Conservation (phyloP, 495 filamentous ascomycete genomes). For the Penicillium desertorum region DNA sequence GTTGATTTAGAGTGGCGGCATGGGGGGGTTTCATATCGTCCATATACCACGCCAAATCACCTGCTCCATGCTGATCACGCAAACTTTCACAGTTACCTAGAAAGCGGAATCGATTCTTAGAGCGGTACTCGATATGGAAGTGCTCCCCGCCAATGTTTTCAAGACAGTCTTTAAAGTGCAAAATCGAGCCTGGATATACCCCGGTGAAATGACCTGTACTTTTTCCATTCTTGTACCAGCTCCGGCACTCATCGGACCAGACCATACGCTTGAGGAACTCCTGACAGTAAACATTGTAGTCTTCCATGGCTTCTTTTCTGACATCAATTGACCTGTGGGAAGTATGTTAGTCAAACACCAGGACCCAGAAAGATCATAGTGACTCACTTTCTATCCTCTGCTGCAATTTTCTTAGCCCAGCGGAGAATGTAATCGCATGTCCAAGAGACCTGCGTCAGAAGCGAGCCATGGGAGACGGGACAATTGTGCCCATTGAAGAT, state of each 20-base stretch:
- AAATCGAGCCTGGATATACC: slow-evolving; percentile 15
- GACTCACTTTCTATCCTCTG: slow-evolving; percentile 44
- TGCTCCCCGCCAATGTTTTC: slow-evolving; percentile 38
- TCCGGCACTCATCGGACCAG: slow-evolving; percentile 43
- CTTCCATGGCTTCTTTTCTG: slow-evolving; percentile 36
- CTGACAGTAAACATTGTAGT: slow-evolving; percentile 40
- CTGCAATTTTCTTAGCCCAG: slow-evolving; percentile 42
- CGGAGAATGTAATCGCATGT: slow-evolving; percentile 40
- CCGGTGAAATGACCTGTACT: background rate
- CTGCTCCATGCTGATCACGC: background rate
- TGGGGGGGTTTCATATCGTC: background rate
- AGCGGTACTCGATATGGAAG: slow-evolving; percentile 46
- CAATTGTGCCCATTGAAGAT: slow-evolving; percentile 57
- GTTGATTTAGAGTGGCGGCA: background rate
- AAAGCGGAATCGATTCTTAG: slow-evolving; percentile 47
- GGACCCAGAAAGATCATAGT: background rate
- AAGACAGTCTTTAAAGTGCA: slow-evolving; percentile 12
- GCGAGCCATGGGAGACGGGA: slow-evolving; percentile 51
- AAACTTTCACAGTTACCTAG: slow-evolving; percentile 43
- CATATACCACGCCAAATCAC: background rate
- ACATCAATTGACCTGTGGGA: slow-evolving; percentile 26
- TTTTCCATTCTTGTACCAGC: slow-evolving; percentile 50
- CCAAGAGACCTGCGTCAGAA: slow-evolving; percentile 35
- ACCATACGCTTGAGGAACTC: slow-evolving; percentile 42
- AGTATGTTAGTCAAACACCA: background rate